A percentile compares a stretch with the other conserved stretches of the same genome.
Evolutionary conservation across 345 rosid genomes (phyloP).

Genomic region (Gossypium raimondii): DNA sequence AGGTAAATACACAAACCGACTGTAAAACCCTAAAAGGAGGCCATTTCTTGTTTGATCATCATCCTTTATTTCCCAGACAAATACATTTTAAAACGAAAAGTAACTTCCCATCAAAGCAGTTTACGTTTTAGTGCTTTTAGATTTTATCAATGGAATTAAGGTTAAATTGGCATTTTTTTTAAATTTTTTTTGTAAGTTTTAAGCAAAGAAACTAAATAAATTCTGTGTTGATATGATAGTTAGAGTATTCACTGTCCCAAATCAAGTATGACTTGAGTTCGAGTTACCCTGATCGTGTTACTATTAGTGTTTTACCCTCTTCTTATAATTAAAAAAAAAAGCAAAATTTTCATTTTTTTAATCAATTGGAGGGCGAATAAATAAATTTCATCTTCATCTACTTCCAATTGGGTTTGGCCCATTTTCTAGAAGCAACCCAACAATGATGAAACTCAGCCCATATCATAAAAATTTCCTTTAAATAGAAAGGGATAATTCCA

Average conservation of each 20-base stretch:
- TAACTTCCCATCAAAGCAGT: background rate
- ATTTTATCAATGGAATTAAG: background rate
- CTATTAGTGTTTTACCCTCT: no score
- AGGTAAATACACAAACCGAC: background rate
- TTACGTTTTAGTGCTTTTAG: background rate
- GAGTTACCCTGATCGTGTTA: no score
- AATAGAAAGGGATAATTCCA: no score
- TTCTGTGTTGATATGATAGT: no score
- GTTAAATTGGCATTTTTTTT: background rate
- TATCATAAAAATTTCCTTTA: background rate
- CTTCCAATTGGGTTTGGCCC: background rate
- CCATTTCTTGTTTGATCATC: background rate
- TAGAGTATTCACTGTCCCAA: no score
- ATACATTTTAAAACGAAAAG: background rate
- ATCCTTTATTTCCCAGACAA: background rate
- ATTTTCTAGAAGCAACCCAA: background rate
- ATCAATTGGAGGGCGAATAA: background rate
- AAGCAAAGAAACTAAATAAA: slow-evolving; percentile 2
- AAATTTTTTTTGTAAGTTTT: background rate
- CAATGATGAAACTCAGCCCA: background rate
- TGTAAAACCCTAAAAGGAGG: background rate
- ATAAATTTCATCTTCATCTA: no score
- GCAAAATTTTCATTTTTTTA: background rate
- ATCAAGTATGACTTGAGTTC: rapidly evolving
- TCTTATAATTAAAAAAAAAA: no score